Evolutionary conservation across 371 early-diverging fungal species (phyloP).

Genomic region (Coemansia linderi): DNA sequence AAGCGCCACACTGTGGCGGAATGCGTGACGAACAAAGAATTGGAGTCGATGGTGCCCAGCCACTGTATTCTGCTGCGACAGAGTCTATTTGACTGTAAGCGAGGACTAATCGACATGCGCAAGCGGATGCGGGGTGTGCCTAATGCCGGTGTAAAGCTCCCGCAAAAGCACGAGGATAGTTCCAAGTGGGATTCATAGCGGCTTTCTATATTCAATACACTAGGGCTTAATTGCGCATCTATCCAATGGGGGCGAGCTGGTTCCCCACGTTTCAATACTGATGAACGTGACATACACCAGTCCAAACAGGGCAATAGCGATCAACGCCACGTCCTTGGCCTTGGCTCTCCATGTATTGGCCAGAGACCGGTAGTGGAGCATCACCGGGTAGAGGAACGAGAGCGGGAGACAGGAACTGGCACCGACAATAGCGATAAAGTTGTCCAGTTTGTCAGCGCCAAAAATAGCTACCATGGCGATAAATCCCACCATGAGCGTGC

Average conservation of each 20-base stretch:
- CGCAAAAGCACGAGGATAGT: constrained; percentile 44
- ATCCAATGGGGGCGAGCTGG: constrained; percentile 32
- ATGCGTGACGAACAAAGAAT: constrained; percentile 64
- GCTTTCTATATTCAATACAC: background rate
- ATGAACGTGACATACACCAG: constrained; percentile 74
- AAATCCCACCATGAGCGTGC: constrained; percentile 66
- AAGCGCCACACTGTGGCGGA: constrained; percentile 67
- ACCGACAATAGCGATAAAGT: constrained; percentile 87
- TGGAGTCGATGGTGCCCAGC: constrained; percentile 62
- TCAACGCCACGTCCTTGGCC: constrained; percentile 64
- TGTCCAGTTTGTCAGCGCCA: constrained; percentile 81
- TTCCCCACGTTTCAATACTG: constrained; percentile 44
- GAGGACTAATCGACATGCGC: constrained; percentile 62
- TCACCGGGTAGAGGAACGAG: constrained; percentile 71
- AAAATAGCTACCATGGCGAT: constrained; percentile 72
- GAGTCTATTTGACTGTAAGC: constrained; percentile 71
- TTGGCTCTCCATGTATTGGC: constrained; percentile 52
- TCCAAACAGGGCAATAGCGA: constrained; percentile 71
- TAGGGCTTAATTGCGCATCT: constrained; percentile 35
- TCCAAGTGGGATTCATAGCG: constrained; percentile 34
- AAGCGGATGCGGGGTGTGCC: constrained; percentile 53
- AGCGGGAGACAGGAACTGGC: constrained; percentile 78
- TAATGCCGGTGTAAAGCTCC: constrained; percentile 25
- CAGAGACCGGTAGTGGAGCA: constrained; percentile 68
- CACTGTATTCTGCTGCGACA: constrained; percentile 67